Evolutionary conservation across 257 asterid genomes (phyloP), one percentile per base, ranked within the genome.

Genomic region (Mentha longifolia): DNA sequence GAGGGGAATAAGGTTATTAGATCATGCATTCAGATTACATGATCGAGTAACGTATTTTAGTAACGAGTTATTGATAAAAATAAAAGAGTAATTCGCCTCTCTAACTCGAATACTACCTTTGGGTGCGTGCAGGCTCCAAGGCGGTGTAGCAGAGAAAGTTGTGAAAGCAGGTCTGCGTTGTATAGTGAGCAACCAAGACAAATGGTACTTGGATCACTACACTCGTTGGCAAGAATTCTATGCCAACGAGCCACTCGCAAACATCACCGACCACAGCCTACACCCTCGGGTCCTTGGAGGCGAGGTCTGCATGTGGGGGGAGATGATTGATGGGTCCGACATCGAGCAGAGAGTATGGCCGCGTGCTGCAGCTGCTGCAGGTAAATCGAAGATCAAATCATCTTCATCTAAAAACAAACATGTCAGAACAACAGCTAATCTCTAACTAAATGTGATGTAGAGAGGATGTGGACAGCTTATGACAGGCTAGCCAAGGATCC

Each of bases 241-340:
- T 73, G 39, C 71, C 39, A 90, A 87, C 13, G 98, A 92, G 81
- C 98, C 98, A 5, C 87, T 92, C 11, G 63, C 84, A 15, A 88
- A 88, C 68, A 92, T 92, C 61, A 84, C 86, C 3, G 75, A 83
- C 67, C 84, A 86, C 4, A 71, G 78, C 77, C 85, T 83, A 51
- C 97, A 85, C 69, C 80, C 81, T 2, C 61, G 88, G 15, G 87
- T 92, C 68, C 75, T 92, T 5, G 97, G n/a, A n/a, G n/a, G n/a
- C n/a, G n/a, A n/a, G n/a, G 96, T 92, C 6, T 88, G 97, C 83
- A 64, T 70, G 95, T 92, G 98, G 98, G 98, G 87, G 0, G 98
- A 92, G 71, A 78, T 61, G 9, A 68, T 90, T 5, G 98, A 92
- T 68, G 89, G 76, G 1, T 92, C 98, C 9, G 78, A 88, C 62